A percentile compares a stretch with the other conserved stretches of the same genome.
Evolutionary conservation across 1,284 basidiomycete species (phyloP).

Genomic region (Boletellus deceptivus): DNA sequence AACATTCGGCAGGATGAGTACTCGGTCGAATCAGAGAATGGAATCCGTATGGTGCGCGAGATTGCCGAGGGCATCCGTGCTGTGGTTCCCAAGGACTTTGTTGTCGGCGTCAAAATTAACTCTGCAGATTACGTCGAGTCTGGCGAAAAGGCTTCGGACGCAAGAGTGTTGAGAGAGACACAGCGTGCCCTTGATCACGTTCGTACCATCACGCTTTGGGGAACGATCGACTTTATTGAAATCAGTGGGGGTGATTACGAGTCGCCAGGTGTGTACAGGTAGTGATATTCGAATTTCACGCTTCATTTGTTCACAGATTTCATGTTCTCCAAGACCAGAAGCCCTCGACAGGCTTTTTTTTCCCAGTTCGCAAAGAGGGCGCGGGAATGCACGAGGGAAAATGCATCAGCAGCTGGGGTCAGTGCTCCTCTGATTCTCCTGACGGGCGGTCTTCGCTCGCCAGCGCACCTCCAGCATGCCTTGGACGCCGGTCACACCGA

Average conservation of each 20-base stretch:
- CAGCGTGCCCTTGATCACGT: conserved; percentile 64
- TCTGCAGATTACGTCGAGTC: conserved; percentile 76
- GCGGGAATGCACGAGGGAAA: conserved; percentile 46
- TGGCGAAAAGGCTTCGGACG: conserved; percentile 36
- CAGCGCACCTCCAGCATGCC: conserved; percentile 55
- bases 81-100: conserved; percentile 58
- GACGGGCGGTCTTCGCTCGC: conserved; percentile 76
- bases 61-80: conserved; percentile 64
- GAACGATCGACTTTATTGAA: conserved; percentile 77
- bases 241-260: conserved; percentile 89
- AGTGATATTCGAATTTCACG: neutral
- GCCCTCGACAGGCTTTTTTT: conserved; percentile 57
- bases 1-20: conserved; percentile 71
- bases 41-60: conserved; percentile 61
- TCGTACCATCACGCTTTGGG: conserved; percentile 60
- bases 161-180: conserved; percentile 24
- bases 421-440: conserved; percentile 64
- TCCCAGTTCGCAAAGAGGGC: conserved; percentile 56
- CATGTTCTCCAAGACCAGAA: conserved; percentile 24
- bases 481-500: conserved; percentile 58
- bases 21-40: conserved; percentile 43
- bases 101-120: conserved; percentile 86
- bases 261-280: conserved; percentile 53
- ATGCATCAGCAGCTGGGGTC: conserved; percentile 20
- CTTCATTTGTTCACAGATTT: conserved; percentile 39